Evolutionary conservation across 2,329 filamentous ascomycete genomes (phyloP).

Genomic region (Colletotrichum somersetense): DNA sequence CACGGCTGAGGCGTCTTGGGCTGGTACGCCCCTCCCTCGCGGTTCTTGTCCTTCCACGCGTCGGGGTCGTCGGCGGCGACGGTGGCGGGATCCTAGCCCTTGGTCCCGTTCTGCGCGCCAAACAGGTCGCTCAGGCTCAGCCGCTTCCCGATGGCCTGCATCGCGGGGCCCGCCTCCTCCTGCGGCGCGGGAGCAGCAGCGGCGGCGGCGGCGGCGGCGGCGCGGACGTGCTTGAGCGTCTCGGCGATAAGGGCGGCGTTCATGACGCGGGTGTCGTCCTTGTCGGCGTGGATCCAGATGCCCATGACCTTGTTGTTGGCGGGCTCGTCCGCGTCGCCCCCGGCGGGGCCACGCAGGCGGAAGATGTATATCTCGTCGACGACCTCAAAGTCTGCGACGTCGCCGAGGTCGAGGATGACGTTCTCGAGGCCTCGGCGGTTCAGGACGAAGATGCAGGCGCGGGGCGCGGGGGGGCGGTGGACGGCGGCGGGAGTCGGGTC

Average conservation of each 20-base stretch:
- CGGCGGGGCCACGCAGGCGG: constrained; percentile 53
- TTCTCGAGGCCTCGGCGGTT: constrained; percentile 81
- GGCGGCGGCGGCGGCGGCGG: constrained; percentile 6
- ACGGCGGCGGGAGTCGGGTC: constrained; percentile 56
- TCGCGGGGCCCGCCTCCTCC: constrained; percentile 53
- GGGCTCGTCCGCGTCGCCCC: constrained; percentile 44
- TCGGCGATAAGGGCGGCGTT: constrained; percentile 58
- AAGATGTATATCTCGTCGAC: constrained; percentile 67
- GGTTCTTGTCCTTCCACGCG: not conserved
- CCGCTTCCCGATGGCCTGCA: constrained; percentile 59
- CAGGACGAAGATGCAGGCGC: constrained; percentile 76
- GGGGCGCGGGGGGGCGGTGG: constrained; percentile 48
- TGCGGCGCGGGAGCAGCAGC: constrained; percentile 9
- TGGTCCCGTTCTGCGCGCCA: constrained; percentile 48
- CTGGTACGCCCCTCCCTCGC: not conserved
- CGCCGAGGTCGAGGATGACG: constrained; percentile 73
- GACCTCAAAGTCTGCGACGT: constrained; percentile 74
- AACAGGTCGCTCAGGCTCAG: constrained; percentile 63
- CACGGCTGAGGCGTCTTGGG: constrained; percentile 1
- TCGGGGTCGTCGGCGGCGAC: not conserved
- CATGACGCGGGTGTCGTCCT: constrained; percentile 57
- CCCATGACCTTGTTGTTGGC: constrained; percentile 60
- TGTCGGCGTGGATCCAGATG: constrained; percentile 67
- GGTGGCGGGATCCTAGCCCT: constrained; percentile 36
- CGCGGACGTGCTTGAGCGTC: constrained; percentile 53